phyloP scores from a whole-genome alignment of 768 basidiomycete species.

The Boletus sensibilis region DNA sequence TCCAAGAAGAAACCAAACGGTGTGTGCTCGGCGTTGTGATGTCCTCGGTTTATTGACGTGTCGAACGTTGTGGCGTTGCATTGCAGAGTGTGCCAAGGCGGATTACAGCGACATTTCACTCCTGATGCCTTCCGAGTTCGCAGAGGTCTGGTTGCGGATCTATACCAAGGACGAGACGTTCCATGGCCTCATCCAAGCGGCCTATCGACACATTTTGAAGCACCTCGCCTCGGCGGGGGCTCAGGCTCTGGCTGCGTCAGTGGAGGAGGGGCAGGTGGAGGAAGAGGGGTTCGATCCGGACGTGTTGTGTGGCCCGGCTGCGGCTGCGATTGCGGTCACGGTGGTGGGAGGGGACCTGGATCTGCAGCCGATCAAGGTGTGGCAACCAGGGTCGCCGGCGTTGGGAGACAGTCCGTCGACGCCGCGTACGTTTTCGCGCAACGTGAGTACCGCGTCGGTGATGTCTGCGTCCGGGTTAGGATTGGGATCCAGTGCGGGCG shows the following conservation, averaged over 20 bases:
- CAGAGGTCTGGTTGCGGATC: conserved; percentile 65
- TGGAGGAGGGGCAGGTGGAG: background rate
- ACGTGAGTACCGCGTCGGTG: conserved; percentile 11
- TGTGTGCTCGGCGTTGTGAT: conserved; percentile 30
- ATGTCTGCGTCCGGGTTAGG: background rate
- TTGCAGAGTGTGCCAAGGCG: conserved; percentile 44
- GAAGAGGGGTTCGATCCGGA: conserved; percentile 19
- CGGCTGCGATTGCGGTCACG: background rate
- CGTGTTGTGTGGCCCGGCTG: background rate
- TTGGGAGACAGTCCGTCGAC: conserved; percentile 21
- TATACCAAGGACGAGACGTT: conserved; percentile 64
- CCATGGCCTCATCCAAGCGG: conserved; percentile 64
- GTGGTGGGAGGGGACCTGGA: conserved; percentile 6
- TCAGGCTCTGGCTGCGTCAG: background rate
- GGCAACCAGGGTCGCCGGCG: background rate
- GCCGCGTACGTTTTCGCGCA: conserved; percentile 29
- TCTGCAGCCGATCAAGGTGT: conserved; percentile 28
- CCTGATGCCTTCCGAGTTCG: conserved; percentile 63
- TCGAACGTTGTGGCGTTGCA: background rate
- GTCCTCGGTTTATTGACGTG: background rate
- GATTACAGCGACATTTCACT: conserved; percentile 59
- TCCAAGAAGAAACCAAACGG: conserved; percentile 60
- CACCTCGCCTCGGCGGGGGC: conserved; percentile 12
- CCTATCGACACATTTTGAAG: conserved; percentile 50
- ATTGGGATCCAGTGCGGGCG: too few species aligned